These are phyloP conservation scores for Bjerkandera adusta DNA, from an alignment of 1,284 basidiomycete genomes.

Conservation along the genomic window DNA sequence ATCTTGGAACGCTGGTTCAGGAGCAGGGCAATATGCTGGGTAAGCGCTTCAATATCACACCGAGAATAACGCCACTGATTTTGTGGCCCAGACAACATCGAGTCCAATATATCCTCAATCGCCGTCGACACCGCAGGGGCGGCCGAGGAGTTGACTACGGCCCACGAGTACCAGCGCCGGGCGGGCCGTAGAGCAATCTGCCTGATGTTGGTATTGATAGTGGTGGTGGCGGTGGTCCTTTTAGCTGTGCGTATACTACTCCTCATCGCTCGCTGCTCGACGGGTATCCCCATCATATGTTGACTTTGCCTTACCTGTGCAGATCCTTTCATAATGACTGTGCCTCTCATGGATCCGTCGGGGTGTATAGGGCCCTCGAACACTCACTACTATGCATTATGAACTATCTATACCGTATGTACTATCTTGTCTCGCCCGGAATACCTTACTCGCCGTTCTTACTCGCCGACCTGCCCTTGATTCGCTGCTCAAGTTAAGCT, in stretches of 20 bases:
- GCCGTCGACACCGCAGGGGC: slow-evolving; percentile 84
- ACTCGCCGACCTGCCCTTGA: no score
- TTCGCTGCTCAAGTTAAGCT: no score
- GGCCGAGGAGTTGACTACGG: slow-evolving; percentile 84
- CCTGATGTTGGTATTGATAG: slow-evolving; percentile 82
- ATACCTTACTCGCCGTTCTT: no score
- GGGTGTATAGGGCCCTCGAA: no score
- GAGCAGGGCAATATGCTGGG: slow-evolving; percentile 96
- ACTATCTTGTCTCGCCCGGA: slow-evolving; percentile 8
- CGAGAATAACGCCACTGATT: neutral
- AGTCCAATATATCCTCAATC: slow-evolving; percentile 89
- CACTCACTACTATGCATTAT: slow-evolving; percentile 6
- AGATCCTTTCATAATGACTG: slow-evolving; percentile 29
- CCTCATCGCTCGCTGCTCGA: slow-evolving; percentile 25
- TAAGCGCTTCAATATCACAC: slow-evolving; percentile 37
- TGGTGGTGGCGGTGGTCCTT: slow-evolving; percentile 89
- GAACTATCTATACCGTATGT: slow-evolving; percentile 13
- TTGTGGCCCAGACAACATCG: slow-evolving; percentile 83
- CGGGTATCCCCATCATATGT: slow-evolving; percentile 26
- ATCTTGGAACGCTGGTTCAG: slow-evolving; percentile 91
- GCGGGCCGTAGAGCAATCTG: slow-evolving; percentile 90
- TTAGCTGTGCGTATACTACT: slow-evolving; percentile 73
- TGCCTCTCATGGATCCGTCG: no score
- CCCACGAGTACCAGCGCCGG: slow-evolving; percentile 93
- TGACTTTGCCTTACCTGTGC: slow-evolving; percentile 10